Evolutionary conservation across 345 rosid species (phyloP), one percentile per base, ranked within the genome.

Genomic region (Hevea brasiliensis): DNA sequence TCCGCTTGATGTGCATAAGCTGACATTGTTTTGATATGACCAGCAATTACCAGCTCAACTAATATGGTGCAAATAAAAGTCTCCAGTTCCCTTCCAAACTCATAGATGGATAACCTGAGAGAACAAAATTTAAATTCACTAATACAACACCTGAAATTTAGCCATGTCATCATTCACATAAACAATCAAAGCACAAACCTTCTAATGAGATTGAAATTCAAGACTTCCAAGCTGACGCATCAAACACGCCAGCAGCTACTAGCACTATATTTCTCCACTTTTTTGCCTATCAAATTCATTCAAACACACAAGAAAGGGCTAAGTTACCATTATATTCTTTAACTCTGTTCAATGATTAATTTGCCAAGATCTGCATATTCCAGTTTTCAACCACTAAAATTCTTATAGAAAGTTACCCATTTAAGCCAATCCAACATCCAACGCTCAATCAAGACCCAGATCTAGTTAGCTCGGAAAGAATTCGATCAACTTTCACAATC

Each of bases 1-100:
- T 90, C 98, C 92, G 89, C 87, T 79, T 87, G 92, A 83, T 86
- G 94, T 12, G 81, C 85, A 21, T 85, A 88, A 79, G 90, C 94
- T 11, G 94, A 93, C 96, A 89, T 87, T 72, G 14, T 72, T 76
- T 70, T n/a, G 41, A 72, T 76, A 77, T 78, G 77, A 66, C 68
- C 71, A 61, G 71, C 61, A 66, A 74, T 66, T 67, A 65, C 59
- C 63, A 47, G 67, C 66, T 70, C 72, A 60, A 65, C 59, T 59
- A 70, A 57, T 54, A 77, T 60, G 73, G 50, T 37, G 51, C 14
- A 35, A 60, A 48, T 32, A 32, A 67, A 69, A 70, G 69, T 64
- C 47, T 24, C 71, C 53, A 63, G 55, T 32, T 75, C 69, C 74
- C 76, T 74, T 78, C 75, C 44, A 41, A 67, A 81, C 4, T 20